Evolutionary conservation across 2,329 filamentous ascomycete species (phyloP).

Genomic region (Colletotrichum liaoningense): DNA sequence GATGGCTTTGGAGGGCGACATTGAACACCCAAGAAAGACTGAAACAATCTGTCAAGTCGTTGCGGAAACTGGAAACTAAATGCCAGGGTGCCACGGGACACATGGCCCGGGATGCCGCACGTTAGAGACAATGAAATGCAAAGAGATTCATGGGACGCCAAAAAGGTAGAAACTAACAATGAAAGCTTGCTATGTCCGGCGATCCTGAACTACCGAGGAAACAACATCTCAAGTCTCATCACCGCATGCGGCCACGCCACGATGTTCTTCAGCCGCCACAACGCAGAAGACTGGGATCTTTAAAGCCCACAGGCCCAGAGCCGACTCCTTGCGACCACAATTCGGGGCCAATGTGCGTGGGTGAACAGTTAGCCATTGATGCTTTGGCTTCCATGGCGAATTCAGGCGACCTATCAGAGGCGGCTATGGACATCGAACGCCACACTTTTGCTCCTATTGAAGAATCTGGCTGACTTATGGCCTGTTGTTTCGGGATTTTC

Average conservation of each 20-base stretch:
- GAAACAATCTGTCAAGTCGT: background rate
- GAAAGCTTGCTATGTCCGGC: constrained; percentile 5
- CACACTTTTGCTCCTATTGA: background rate
- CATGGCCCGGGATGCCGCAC: background rate
- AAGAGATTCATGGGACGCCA: background rate
- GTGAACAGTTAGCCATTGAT: background rate
- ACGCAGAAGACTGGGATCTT: background rate
- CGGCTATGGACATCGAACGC: background rate
- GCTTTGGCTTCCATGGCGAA: background rate
- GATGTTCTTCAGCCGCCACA: background rate
- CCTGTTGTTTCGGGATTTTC: no score
- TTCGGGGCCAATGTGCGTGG: background rate
- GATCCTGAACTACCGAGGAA: background rate
- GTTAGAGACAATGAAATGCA: background rate
- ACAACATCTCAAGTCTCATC: background rate
- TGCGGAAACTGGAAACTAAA: background rate
- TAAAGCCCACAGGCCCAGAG: background rate
- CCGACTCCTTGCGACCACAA: background rate
- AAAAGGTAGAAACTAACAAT: background rate
- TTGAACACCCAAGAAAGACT: background rate
- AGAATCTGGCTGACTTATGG: no score
- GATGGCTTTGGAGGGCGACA: background rate
- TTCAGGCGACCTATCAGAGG: background rate
- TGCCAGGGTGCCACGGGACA: background rate
- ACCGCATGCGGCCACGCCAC: constrained; percentile 25